A percentile compares a stretch with the other conserved stretches of the same genome.
phyloP scores from a whole-genome alignment of 2,329 filamentous ascomycete species.

The Apiospora pterosperma region DNA sequence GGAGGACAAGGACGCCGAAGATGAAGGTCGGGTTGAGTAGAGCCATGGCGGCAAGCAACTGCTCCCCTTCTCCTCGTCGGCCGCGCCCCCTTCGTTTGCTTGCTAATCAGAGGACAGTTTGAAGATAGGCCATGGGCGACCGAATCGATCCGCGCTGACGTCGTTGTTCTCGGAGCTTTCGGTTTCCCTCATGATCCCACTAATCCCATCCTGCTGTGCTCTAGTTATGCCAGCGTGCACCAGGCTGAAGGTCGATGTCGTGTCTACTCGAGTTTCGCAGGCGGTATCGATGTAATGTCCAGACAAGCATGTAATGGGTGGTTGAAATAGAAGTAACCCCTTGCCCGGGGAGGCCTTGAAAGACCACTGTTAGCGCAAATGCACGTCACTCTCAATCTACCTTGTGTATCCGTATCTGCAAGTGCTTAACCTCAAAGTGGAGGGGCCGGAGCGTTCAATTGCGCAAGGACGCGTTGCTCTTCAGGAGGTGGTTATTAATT shows the following conservation, averaged over 20 bases:
- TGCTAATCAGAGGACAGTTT: conserved; percentile 9
- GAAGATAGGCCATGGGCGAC: neutral
- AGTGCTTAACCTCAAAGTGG: neutral
- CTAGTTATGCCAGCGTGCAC: neutral
- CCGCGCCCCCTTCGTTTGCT: conserved; percentile 22
- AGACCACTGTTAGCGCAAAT: neutral
- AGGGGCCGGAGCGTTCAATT: neutral
- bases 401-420: too few species aligned
- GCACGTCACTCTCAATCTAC: conserved; percentile 1
- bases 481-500: too few species aligned
- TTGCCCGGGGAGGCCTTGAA: neutral
- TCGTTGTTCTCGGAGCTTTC: neutral
- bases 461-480: too few species aligned
- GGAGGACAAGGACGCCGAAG: conserved; percentile 77
- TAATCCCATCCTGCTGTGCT: neutral
- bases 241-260: neutral
- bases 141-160: conserved; percentile 2
- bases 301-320: neutral
- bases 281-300: neutral
- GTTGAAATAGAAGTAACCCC: neutral
- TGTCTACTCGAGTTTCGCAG: neutral
- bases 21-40: conserved; percentile 76
- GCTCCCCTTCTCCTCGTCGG: conserved; percentile 17
- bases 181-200: conserved; percentile 4
- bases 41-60: conserved; percentile 47